Conservation (phyloP, 108 stramenopile species). For the Mediolabrus comicus region DNA sequence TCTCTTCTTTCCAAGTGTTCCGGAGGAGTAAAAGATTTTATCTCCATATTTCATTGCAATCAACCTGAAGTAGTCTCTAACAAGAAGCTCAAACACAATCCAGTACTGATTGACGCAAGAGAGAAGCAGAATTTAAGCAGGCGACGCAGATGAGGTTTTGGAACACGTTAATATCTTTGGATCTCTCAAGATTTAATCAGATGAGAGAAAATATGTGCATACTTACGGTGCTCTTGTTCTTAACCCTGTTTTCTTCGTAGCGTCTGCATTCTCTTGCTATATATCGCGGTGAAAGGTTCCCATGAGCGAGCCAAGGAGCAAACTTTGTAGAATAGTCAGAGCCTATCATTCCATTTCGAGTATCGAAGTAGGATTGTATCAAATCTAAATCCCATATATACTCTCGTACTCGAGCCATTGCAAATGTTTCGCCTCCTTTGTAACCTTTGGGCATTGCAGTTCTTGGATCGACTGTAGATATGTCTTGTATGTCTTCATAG, state of each 20-base stretch:
- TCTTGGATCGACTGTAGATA: conserved; percentile 46
- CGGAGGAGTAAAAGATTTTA: conserved; percentile 68
- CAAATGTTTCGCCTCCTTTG: conserved; percentile 85
- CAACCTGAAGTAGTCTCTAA: conserved; percentile 89
- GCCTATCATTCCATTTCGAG: conserved; percentile 92
- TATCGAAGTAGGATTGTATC: conserved; percentile 83
- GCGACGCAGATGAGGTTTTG: no score
- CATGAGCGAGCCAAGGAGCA: conserved; percentile 89
- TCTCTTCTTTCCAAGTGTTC: conserved; percentile 39
- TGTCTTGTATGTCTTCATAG: conserved; percentile 34
- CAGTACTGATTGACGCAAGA: no score
- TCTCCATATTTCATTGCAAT: conserved; percentile 75
- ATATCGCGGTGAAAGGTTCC: conserved; percentile 79
- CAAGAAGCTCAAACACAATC: conserved; percentile 89
- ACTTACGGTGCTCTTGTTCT: conserved; percentile 87
- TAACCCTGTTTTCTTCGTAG: conserved; percentile 82
- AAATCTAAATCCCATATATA: conserved; percentile 85
- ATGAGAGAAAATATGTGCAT: no score
- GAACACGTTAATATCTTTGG: no score
- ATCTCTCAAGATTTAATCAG: no score
- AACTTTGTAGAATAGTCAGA: conserved; percentile 87
- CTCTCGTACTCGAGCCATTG: conserved; percentile 65
- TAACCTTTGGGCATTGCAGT: conserved; percentile 60
- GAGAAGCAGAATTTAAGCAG: no score
- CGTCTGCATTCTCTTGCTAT: conserved; percentile 60